Conservation (phyloP, 495 filamentous ascomycete genomes). For the Xylaria curta region DNA sequence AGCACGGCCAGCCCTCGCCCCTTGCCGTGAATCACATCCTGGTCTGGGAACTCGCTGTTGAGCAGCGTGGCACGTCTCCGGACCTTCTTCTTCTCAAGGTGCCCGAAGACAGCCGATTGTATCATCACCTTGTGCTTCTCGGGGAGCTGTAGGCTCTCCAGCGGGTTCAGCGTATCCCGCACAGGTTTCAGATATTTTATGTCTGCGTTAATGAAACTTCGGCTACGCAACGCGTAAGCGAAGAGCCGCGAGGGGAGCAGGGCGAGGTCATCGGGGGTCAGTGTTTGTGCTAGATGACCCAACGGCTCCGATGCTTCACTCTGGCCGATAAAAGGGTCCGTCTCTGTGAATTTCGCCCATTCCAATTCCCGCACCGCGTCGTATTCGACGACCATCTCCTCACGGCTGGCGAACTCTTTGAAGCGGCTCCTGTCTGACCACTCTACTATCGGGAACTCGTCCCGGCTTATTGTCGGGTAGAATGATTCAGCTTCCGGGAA, state of each 20-base stretch:
- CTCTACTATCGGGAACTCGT: slow-evolving; percentile 39
- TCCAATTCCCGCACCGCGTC: slow-evolving; percentile 26
- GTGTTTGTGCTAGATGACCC: slow-evolving; percentile 33
- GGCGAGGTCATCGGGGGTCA: slow-evolving; percentile 42
- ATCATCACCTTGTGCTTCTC: slow-evolving; percentile 59
- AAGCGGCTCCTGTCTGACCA: slow-evolving; percentile 40
- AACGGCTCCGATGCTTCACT: slow-evolving; percentile 3
- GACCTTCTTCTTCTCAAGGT: slow-evolving; percentile 45
- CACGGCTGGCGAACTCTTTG: slow-evolving; percentile 32
- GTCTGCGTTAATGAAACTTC: slow-evolving; percentile 45
- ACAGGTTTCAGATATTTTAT: slow-evolving; percentile 49
- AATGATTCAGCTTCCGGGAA: slow-evolving; percentile 34
- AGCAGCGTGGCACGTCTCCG: slow-evolving; percentile 64
- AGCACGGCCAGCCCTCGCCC: slow-evolving; percentile 60
- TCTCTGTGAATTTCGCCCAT: slow-evolving; percentile 20
- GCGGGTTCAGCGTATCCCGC: slow-evolving; percentile 50
- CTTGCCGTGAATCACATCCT: slow-evolving; percentile 63
- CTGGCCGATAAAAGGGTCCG: slow-evolving; percentile 17
- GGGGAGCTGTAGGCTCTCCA: slow-evolving; percentile 64
- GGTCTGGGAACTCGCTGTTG: slow-evolving; percentile 54
- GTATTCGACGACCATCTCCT: slow-evolving; percentile 39
- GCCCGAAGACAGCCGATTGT: slow-evolving; percentile 54
- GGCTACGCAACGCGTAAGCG: slow-evolving; percentile 47
- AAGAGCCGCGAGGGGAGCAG: slow-evolving; percentile 49
- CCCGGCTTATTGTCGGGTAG: slow-evolving; percentile 31